Base-by-base conservation (phyloP, 306 rosid species). In the Inga laurina region DNA sequence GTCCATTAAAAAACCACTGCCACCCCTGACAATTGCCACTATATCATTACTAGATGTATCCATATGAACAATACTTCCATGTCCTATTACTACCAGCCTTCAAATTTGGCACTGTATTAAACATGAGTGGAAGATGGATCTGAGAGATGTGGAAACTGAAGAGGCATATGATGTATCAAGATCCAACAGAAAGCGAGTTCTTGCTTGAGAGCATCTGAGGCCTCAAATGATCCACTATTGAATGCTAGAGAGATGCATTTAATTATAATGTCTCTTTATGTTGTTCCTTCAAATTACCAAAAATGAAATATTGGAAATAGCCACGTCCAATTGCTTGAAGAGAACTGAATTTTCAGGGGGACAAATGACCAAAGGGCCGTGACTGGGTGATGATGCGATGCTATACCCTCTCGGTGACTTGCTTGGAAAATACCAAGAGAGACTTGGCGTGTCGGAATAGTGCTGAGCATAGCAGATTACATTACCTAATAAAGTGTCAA, bases 401-500 rank as follows among this genome's bases (percentile, higher is more conserved):
- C 76, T 41, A 69, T 59, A 18, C 32, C 41, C 0, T 24, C 79
- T 56, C 82, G 77, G 70, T 76, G 87, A 83, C 81, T 83, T 83
- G 32, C 84, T 80, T 52, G 84, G 87, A 80, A 81, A 86, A 71
- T 57, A 44, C 68, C 6, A 69, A 74, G 71, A 57, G 48, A 57
- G 65, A 65, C 19, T 84, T 86, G 74, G 80, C 90, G 83, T 86
- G 88, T 80, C 34, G 27, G 74, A 76, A 68, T 72, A 62, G 67
- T 3, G 9, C 13, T 69, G 24, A 75, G 11, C 70, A 62, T 30
- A 30, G 37, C 78, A 37, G 56, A 44, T 45, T 46, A 34, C 21
- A 24, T 70, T 49, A 39, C 80, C 80, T 43, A 77, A 43, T 61
- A 77, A 62, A 77, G 72, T 15, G 43, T 72, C 3, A 79, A 79